Evolutionary conservation across 306 rosid species (phyloP).

Genomic region (Fragaria nilgerrensis): DNA sequence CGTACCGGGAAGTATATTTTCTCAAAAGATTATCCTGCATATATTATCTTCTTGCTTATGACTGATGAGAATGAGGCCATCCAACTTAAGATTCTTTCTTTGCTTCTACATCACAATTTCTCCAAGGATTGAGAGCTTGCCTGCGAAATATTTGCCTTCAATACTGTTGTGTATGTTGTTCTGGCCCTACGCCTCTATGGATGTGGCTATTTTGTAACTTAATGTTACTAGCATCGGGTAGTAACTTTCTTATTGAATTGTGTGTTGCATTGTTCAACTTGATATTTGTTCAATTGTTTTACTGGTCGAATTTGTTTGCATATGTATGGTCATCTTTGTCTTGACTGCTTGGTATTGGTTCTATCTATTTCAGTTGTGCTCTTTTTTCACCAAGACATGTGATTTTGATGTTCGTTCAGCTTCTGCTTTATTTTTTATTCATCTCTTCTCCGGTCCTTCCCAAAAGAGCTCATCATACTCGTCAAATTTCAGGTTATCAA

Average conservation of each 20-base stretch:
- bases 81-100: too few species aligned
- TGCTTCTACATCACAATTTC: too few species aligned
- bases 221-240: background rate
- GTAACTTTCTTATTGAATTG: background rate
- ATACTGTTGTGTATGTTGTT: background rate
- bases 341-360: background rate
- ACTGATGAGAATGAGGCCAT: too few species aligned
- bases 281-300: background rate
- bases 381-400: background rate
- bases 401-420: background rate
- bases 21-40: too few species aligned
- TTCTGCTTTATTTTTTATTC: slow-evolving; percentile 3
- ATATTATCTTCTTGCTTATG: too few species aligned
- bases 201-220: background rate
- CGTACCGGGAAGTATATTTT: too few species aligned
- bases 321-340: background rate
- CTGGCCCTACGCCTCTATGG: background rate
- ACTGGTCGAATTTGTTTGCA: background rate
- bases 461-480: slow-evolving; percentile 11
- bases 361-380: background rate
- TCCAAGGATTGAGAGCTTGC: too few species aligned
- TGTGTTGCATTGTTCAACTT: background rate
- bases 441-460: background rate
- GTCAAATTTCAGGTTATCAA: slow-evolving; percentile 64
- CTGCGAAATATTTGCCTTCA: background rate